Conservation (phyloP, 225 moss, liverwort and hornwort species). For the Thuidium tamariscinum region DNA sequence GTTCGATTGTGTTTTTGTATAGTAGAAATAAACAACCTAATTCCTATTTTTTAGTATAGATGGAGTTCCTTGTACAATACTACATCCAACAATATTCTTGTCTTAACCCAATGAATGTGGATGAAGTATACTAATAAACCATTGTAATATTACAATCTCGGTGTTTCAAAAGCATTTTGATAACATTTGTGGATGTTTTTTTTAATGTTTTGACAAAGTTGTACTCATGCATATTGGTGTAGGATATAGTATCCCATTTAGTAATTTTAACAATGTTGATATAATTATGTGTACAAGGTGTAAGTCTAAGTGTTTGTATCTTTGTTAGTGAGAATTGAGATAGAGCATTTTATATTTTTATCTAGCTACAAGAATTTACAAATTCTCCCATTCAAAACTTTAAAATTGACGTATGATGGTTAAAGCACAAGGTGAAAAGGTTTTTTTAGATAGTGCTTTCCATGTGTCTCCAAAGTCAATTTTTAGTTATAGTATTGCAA, state of each 20-base stretch:
- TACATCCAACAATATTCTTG: fast-evolving
- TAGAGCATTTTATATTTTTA: fast-evolving
- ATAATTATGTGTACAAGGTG: neutral
- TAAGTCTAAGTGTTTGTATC: neutral
- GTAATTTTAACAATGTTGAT: neutral
- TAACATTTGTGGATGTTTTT: neutral
- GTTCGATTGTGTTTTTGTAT: no score
- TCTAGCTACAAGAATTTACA: fast-evolving
- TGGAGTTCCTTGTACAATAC: neutral
- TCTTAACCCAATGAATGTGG: neutral
- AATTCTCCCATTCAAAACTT: neutral
- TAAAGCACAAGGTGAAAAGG: fast-evolving
- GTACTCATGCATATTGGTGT: fast-evolving
- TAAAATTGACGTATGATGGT: fast-evolving
- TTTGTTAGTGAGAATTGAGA: neutral
- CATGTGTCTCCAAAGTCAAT: fast-evolving
- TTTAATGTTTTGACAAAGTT: fast-evolving
- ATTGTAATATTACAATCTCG: fast-evolving
- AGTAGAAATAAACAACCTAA: no score
- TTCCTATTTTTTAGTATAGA: no score
- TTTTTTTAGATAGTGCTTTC: fast-evolving
- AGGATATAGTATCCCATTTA: fast-evolving
- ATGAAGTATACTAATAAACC: neutral
- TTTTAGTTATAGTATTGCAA: fast-evolving
- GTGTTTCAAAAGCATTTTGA: fast-evolving